These are phyloP conservation scores for Magnaporthales sp. DNA, from an alignment of 2,329 filamentous ascomycete species.

Conservation along the genomic window DNA sequence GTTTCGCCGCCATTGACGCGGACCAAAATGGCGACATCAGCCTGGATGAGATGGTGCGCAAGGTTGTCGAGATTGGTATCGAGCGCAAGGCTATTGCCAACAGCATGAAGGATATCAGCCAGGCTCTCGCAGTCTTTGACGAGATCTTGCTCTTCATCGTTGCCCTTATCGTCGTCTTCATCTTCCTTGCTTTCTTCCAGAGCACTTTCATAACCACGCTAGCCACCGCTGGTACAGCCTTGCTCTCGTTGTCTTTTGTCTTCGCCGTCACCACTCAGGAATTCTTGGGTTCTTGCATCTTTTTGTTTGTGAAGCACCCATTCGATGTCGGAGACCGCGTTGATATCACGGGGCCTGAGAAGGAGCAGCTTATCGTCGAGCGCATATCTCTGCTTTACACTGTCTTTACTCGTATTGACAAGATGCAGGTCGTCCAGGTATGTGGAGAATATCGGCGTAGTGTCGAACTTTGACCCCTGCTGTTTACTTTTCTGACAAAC, in stretches of 20 bases:
- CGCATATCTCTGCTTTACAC: slow-evolving; percentile 92
- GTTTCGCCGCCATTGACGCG: slow-evolving; percentile 70
- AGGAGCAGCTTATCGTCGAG: slow-evolving; percentile 70
- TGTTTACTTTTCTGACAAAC: neutral
- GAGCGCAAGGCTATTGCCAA: slow-evolving; percentile 82
- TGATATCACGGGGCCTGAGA: slow-evolving; percentile 54
- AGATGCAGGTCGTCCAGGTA: slow-evolving; percentile 63
- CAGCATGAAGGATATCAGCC: slow-evolving; percentile 96
- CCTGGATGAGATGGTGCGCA: slow-evolving; percentile 83
- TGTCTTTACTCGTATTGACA: slow-evolving; percentile 77
- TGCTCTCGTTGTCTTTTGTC: slow-evolving; percentile 94
- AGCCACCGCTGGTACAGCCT: slow-evolving; percentile 80
- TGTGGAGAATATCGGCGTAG: slow-evolving; percentile 21
- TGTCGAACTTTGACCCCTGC: too few relatives aligned
- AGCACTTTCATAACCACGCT: slow-evolving; percentile 77
- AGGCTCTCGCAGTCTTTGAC: slow-evolving; percentile 87
- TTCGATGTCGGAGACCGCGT: slow-evolving; percentile 94
- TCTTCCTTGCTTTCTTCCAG: slow-evolving; percentile 87
- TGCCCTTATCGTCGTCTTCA: slow-evolving; percentile 69
- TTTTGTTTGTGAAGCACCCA: slow-evolving; percentile 97
- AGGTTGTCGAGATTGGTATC: slow-evolving; percentile 73
- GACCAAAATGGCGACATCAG: slow-evolving; percentile 92
- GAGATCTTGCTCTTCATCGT: slow-evolving; percentile 76
- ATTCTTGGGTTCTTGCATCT: slow-evolving; percentile 96
- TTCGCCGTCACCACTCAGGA: slow-evolving; percentile 90